Percentiles rank a stretch among this genome's conserved stretches.
These are phyloP conservation scores for Penicillium parvum DNA, from an alignment of 495 filamentous ascomycete genomes.

Conservation along the genomic window DNA sequence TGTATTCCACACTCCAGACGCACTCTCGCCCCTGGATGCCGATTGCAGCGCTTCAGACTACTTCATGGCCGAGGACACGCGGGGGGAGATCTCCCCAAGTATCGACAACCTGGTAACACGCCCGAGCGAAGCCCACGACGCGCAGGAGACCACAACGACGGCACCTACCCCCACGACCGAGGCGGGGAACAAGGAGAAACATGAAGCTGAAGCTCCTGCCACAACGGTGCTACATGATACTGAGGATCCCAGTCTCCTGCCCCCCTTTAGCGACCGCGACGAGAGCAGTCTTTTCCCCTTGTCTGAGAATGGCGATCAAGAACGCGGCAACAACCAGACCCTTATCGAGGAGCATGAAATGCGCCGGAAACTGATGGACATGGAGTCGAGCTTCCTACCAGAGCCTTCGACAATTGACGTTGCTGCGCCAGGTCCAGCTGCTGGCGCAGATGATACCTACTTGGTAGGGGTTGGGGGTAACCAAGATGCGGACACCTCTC, in stretches of 20 bases:
- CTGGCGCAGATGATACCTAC: slow-evolving; percentile 42
- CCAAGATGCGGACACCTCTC: slow-evolving; percentile 18
- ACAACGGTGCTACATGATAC: slow-evolving; percentile 8
- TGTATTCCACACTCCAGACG: slow-evolving; percentile 34
- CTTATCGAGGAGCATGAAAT: slow-evolving; percentile 62
- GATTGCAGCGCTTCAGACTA: slow-evolving; percentile 28
- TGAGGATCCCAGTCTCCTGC: slow-evolving; percentile 25
- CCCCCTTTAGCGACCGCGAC: slow-evolving; percentile 39
- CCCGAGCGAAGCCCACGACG: slow-evolving; percentile 1
- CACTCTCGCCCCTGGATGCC: slow-evolving; percentile 35
- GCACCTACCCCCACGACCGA: slow-evolving; percentile 10
- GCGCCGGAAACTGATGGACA: slow-evolving; percentile 69
- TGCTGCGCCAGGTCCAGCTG: slow-evolving; percentile 18
- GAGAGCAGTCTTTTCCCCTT: slow-evolving; percentile 35
- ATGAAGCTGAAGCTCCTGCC: slow-evolving; percentile 14
- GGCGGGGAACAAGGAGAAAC: slow-evolving; percentile 17
- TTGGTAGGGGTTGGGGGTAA: slow-evolving; percentile 32
- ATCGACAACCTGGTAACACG: slow-evolving; percentile 14
- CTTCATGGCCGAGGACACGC: slow-evolving; percentile 38
- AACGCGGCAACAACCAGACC: slow-evolving; percentile 43
- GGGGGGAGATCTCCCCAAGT: slow-evolving; percentile 25
- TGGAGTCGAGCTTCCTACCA: slow-evolving; percentile 80
- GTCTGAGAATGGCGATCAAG: slow-evolving; percentile 38
- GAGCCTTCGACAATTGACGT: slow-evolving; percentile 47
- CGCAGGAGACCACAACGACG: slow-evolving; percentile 2